Base-by-base conservation (phyloP, 2,329 filamentous ascomycete species). In the Cryphonectria japonica region DNA sequence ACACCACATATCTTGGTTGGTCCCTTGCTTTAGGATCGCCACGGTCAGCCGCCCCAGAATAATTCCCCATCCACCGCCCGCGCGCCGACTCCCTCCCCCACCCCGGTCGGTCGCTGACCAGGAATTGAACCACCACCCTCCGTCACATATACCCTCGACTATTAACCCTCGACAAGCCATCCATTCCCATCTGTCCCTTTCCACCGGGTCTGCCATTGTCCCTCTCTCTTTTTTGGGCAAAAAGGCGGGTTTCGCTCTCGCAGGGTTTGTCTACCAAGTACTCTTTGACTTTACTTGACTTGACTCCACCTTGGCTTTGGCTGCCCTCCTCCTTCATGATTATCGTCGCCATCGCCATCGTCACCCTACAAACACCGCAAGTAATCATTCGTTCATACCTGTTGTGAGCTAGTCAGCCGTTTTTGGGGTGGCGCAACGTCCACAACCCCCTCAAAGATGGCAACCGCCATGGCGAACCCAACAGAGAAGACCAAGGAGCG, bases 401-500 rank as follows among this genome's bases (percentile, higher is more conserved):
- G 19, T 34, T 26, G 19, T 34, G 57, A 62, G 14, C 19, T 32
- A 19, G 50, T 16, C 22, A 59, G 14, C 43, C 50, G n/a, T 19
- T 61, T 61, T 66, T 37, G 34, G 34, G 61, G 19, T 54, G n/a
- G 52, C 52, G 26, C 52, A 32, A 32, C 60, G 43, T 46, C 43
- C 43, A 60, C 34, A 54, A 16, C 68, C 46, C 34, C 41, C 26
- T 64, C 63, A 60, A 60, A 60, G 52, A 69, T 63, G 59, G 54
- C 62, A 54, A 34, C 65, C 65, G 43, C 66, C 69, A 73, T 71
- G 71, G 67, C 67, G 59, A 71, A 65, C 46, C 46, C 63, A 52
- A 50, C 68, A 29, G 59, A 68, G 41, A 67, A 68, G 16, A 29
- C 66, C 43, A 65, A 72, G 70, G 74, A 75, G 63, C 69, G 75